These are phyloP conservation scores for Crithidia brevicula DNA, from an alignment of 208 protist species.

Conservation along the genomic window DNA sequence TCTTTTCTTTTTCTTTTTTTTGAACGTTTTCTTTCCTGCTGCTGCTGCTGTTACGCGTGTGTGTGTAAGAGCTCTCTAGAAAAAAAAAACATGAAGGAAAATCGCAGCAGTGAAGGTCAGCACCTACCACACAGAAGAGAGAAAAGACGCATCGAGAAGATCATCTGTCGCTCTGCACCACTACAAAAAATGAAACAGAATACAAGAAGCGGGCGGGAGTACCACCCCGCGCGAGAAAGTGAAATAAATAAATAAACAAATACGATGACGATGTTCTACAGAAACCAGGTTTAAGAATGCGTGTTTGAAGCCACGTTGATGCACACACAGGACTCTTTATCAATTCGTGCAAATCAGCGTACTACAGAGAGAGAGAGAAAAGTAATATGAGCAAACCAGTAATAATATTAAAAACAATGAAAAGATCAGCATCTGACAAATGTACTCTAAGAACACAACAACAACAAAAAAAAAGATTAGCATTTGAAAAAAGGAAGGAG, in stretches of 20 bases:
- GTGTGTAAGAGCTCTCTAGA: too few relatives aligned
- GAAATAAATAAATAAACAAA: slow-evolving; percentile 6
- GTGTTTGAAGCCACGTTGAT: not conserved
- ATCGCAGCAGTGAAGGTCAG: too few relatives aligned
- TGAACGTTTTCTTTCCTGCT: too few relatives aligned
- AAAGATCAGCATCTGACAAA: not conserved
- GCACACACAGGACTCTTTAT: too few relatives aligned
- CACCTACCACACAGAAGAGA: not conserved
- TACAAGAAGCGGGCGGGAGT: not conserved
- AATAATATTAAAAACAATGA: not conserved
- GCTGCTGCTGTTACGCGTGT: too few relatives aligned
- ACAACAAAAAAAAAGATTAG: slow-evolving; percentile 3
- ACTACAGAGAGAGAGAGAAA: not conserved
- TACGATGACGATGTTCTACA: slow-evolving; percentile 10
- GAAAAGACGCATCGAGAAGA: not conserved
- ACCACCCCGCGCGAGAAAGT: too few relatives aligned
- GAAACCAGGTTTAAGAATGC: not conserved
- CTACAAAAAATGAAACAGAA: not conserved
- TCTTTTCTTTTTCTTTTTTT: too few relatives aligned
- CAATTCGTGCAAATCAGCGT: too few relatives aligned
- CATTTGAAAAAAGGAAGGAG: not conserved
- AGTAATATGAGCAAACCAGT: too few relatives aligned
- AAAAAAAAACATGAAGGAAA: too few relatives aligned
- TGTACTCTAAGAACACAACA: not conserved
- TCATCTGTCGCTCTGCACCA: too few relatives aligned